Base-by-base conservation (phyloP, 208 protist genomes). In the Crithidia sp. region DNA sequence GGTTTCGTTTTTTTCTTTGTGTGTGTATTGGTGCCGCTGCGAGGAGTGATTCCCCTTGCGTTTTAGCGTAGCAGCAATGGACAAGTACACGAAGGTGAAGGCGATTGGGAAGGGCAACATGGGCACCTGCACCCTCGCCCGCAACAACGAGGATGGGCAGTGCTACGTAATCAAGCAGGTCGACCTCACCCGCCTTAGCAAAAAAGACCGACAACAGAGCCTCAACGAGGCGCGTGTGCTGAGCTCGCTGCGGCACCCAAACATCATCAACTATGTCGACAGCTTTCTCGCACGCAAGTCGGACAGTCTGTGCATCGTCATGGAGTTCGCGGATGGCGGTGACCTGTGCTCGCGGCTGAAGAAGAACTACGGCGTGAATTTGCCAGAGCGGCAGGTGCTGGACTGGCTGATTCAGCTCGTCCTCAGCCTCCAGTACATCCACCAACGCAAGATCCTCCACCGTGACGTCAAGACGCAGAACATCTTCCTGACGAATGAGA, bases 121-220 rank as follows among this genome's bases (percentile, higher is more conserved):
- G 92, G 95, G 95, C n/a, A 84, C 92, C n/a, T 97, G 93, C 61
- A 89, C 87, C 10, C 83, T 98, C 4, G 94, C 89, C 9, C 88
- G 90, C 61, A 95, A 96, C 81, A 97, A 96, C 69, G 91, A 96
- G 16, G 92, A 98, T 60, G 91, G 90, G 14, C 92, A 94, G 73
- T 93, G 88, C 54, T 98, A 97, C 73, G 94, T 98, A 8, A 97
- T 98, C 60, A 98, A 98, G 77, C 94, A 97, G 71, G 90, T 98
- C 5, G 92, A 97, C 66, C 81, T 98, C 17, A 89, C 87, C 0
- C 74, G 85, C 4, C 90, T 98, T 84, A 95, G 82, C 75, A 95
- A 90, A 65, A 96, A 94, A 63, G 92, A 98, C 54, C 79, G 93
- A 9, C 84, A 95, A 43, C 90, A 97, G 58, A 93, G 91, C 68